Conservation (phyloP, 768 basidiomycete genomes). For the Kwoniella newhampshirensis region DNA sequence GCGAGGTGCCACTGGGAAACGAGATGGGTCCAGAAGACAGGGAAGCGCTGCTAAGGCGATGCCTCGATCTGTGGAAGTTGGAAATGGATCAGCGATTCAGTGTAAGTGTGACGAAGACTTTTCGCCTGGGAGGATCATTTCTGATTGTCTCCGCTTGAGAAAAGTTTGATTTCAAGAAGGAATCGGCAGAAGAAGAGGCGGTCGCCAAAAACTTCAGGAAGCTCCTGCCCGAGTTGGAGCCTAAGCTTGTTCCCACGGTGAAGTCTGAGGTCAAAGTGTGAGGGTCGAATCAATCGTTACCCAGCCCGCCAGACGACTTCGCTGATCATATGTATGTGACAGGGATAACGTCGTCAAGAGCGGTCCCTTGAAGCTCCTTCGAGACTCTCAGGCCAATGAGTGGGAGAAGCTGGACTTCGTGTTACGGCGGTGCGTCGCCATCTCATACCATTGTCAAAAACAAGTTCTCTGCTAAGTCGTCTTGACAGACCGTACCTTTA, state of each 20-base stretch:
- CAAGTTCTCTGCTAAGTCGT: neutral
- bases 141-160: neutral
- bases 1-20: conserved; percentile 17
- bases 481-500: conserved; percentile 77
- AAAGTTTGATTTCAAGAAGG: conserved; percentile 77
- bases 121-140: too few species aligned
- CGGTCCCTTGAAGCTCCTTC: conserved; percentile 75
- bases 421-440: conserved; percentile 65
- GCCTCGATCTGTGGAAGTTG: conserved; percentile 78
- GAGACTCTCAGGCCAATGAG: conserved; percentile 71
- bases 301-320: neutral
- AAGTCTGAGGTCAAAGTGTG: conserved; percentile 71
- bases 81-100: conserved; percentile 72
- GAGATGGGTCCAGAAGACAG: conserved; percentile 26
- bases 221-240: conserved; percentile 37
- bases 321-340: conserved; percentile 1
- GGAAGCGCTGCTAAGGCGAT: conserved; percentile 62
- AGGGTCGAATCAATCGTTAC: conserved; percentile 27
- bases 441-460: neutral
- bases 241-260: conserved; percentile 45
- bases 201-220: conserved; percentile 34
- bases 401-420: conserved; percentile 90
- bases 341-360: conserved; percentile 83
- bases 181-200: conserved; percentile 64
- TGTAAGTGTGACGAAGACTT: conserved; percentile 57